Evolutionary conservation across 2,329 filamentous ascomycete genomes (phyloP), one percentile per base, ranked within the genome.

Genomic region (Pseudogymnoascus sp.): DNA sequence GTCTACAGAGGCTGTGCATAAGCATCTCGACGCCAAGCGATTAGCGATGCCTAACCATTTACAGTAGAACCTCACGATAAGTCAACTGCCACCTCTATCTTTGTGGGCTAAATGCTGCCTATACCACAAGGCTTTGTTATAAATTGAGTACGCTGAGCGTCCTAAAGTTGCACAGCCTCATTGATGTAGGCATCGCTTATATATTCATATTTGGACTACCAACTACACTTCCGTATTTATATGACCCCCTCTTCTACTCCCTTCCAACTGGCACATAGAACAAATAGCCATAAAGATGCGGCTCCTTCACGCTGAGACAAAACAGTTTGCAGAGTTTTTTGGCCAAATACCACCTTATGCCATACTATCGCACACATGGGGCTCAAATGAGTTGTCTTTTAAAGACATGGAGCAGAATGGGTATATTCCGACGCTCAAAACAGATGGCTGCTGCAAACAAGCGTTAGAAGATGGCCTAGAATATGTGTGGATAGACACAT

Each of bases 401-500:
- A 21, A 21, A 21, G 21, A 21, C 21, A 21, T 21, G n/a, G 36
- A 39, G n/a, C n/a, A 17, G 9, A 39, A 39, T 39, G 36, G n/a
- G 36, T 17, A 39, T 4, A 39, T 7, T 15, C 6, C n/a, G n/a
- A 15, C 36, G 3, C 36, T 39, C n/a, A 39, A 39, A 39, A 39
- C 36, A 13, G 36, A 17, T 1, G 13, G 13, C n/a, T 39, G 36
- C 36, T 39, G 36, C n/a, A 44, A 47, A 7, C 39, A 50, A 47
- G 39, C 59, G 7, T 21, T 26, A 4, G 21, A 29, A 26, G 59
- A 60, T 15, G 59, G 59, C 37, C 24, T 60, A 3, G 7, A 60
- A 63, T 60, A 17, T 62, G 60, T 40, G 60, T 60, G 21, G 21
- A 63, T 63, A 33, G 60, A 63, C 17, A 63, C 21, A 3, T 21